Evolutionary conservation across 306 rosid species (phyloP), one percentile per base, ranked within the genome.

Genomic region (Acacia acuminata): DNA sequence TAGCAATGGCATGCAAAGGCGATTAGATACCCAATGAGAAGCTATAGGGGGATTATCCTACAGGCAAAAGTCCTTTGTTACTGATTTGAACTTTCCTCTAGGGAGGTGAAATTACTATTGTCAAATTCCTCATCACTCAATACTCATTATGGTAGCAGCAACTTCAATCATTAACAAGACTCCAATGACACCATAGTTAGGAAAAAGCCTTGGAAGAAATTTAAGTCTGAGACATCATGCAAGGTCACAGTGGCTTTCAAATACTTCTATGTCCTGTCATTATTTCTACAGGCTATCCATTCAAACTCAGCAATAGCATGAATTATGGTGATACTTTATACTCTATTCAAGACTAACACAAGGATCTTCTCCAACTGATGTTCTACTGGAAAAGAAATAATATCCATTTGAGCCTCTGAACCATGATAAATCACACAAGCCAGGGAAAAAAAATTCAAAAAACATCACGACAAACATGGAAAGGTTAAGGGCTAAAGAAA

Each of bases 261-360:
- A 40, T 22, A 74, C 45, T 64, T 67, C 16, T 36, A 24, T 79
- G 69, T 47, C 14, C 36, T 24, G 64, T 36, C 48, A 34, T 79
- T 71, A 75, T 38, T 68, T 48, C 78, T 58, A 71, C 68, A 34
- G 32, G 44, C 20, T 58, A 50, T 60, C 70, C 61, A 44, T 70
- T 84, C 27, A 80, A 68, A 58, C 81, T 60, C 43, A 67, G 79
- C 22, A 80, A 44, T 27, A 76, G 34, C 60, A 79, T 44, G 58
- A 56, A 36, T 67, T 36, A 56, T 25, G 42, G 61, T 17, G 84
- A 76, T 44, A 56, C 34, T 63, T 73, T 65, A 73, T 50, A 30
- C 32, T 30, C 32, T 30, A 79, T 50, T 36, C 36, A 42, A 48
- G 7, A 67, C 44, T 53, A 53, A 65, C 19, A 69, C 16, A 55